Evolutionary conservation across 2,329 filamentous ascomycete species (phyloP).

Genomic region (Aspergillus sp.): DNA sequence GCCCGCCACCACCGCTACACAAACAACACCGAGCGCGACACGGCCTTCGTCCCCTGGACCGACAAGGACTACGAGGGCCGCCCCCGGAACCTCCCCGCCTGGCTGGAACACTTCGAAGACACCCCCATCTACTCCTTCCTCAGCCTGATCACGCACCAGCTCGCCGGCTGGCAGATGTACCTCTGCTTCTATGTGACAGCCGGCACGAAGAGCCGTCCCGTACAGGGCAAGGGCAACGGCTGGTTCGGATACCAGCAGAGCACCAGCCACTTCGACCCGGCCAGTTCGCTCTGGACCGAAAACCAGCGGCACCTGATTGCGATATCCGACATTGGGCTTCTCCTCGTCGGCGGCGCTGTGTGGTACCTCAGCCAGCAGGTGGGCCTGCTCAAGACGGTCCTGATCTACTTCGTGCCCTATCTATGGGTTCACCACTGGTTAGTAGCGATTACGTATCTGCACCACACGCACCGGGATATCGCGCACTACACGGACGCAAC

Average conservation of each 20-base stretch:
- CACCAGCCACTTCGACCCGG: conserved; percentile 60
- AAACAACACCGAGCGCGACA: conserved; percentile 67
- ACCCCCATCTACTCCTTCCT: conserved; percentile 58
- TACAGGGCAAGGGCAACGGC: conserved; percentile 10
- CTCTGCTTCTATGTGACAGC: conserved; percentile 60
- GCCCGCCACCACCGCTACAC: conserved; percentile 68
- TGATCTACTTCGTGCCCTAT: conserved; percentile 65
- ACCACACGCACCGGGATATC: conserved; percentile 63
- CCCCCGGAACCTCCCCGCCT: conserved; percentile 48
- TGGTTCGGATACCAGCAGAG: conserved; percentile 17
- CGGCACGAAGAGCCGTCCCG: conserved; percentile 48
- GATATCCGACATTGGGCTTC: conserved; percentile 61
- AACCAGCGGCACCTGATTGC: conserved; percentile 58
- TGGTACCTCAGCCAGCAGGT: conserved; percentile 53
- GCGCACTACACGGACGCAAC: conserved; percentile 59
- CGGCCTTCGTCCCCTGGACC: conserved; percentile 61
- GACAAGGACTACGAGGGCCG: conserved; percentile 33
- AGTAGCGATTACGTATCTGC: conserved; percentile 74
- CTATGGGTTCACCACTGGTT: conserved; percentile 72
- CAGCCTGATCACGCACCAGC: conserved; percentile 61
- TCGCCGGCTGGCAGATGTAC: conserved; percentile 65
- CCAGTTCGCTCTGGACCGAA: conserved; percentile 60
- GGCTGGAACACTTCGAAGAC: conserved; percentile 59
- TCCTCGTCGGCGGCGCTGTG: conserved; percentile 51
- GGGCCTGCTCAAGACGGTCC: conserved; percentile 57